Percentiles rank a stretch among this genome's conserved stretches.
These are phyloP conservation scores for Dicorynia guianensis DNA, from an alignment of 306 rosid genomes.

Conservation along the genomic window DNA sequence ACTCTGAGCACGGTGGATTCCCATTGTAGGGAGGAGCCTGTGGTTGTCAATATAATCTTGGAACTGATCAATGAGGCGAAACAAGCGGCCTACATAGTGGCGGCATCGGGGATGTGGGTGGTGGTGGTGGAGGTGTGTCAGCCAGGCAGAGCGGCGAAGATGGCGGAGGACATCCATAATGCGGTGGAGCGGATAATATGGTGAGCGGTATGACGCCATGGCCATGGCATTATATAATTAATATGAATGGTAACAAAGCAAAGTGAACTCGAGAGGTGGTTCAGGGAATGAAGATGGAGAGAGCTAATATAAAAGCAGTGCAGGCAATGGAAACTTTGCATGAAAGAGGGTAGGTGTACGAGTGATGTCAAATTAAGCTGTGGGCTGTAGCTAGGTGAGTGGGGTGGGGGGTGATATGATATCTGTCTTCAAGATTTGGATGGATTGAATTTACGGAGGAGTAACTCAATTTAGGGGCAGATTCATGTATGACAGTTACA, in stretches of 20 bases:
- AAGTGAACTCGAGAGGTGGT: not conserved
- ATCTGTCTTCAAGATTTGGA: not conserved
- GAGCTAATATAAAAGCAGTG: slow-evolving; percentile 9
- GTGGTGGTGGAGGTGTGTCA: slow-evolving; percentile 31
- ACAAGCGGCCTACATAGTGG: slow-evolving; percentile 25
- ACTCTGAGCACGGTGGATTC: not conserved
- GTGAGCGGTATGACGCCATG: slow-evolving; percentile 3
- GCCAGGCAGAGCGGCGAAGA: slow-evolving; percentile 40
- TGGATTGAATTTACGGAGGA: slow-evolving; percentile 25
- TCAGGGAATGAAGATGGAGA: not conserved
- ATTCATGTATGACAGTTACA: slow-evolving; percentile 13
- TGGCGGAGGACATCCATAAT: slow-evolving; percentile 37
- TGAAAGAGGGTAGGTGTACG: not conserved
- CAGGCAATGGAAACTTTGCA: slow-evolving; percentile 1
- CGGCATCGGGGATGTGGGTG: slow-evolving; percentile 38
- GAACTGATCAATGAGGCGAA: slow-evolving; percentile 44
- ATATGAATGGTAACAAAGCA: not conserved
- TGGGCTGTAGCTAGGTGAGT: slow-evolving; percentile 9
- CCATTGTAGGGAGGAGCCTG: slow-evolving; percentile 34
- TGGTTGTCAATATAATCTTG: slow-evolving; percentile 38
- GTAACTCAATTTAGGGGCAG: slow-evolving; percentile 4
- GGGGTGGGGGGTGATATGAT: not conserved
- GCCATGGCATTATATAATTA: not conserved
- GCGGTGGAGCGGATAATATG: slow-evolving; percentile 41
- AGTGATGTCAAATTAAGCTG: not conserved